Conservation (phyloP, 208 protist species). For the Trypanosoma platydactyli region DNA sequence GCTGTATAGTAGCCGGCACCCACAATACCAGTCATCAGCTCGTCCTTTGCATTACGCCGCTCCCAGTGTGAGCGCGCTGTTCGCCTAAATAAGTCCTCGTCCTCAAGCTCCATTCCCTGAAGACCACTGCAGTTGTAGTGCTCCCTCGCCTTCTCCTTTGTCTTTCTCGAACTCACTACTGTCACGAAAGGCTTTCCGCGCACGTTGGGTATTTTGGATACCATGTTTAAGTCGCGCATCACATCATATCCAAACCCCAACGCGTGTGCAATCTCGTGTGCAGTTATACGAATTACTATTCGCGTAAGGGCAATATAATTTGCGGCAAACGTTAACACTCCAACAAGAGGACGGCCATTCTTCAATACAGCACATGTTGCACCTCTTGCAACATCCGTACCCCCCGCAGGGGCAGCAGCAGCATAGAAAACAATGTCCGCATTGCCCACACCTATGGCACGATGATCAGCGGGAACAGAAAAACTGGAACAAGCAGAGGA, state of each 20-base stretch:
- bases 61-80: too few species aligned
- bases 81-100: too few species aligned
- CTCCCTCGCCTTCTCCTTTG: neutral
- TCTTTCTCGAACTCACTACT: neutral
- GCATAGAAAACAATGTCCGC: conserved; percentile 77
- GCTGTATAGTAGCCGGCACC: too few species aligned
- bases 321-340: too few species aligned
- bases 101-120: too few species aligned
- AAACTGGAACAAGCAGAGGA: conserved; percentile 18
- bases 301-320: neutral
- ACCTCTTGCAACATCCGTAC: neutral
- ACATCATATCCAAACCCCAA: neutral
- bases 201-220: neutral
- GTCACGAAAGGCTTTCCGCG: neutral
- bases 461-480: conserved; percentile 42
- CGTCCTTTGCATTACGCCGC: too few species aligned
- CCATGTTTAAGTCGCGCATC: neutral
- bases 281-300: neutral
- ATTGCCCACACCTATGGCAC: conserved; percentile 33
- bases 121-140: conserved; percentile 11
- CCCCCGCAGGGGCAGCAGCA: conserved; percentile 27
- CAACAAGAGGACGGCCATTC: neutral
- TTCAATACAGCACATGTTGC: neutral
- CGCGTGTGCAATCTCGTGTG: conserved; percentile 10
- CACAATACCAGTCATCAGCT: too few species aligned